Base-by-base conservation (phyloP, 768 basidiomycete genomes). In the Mycena leptocephala region DNA sequence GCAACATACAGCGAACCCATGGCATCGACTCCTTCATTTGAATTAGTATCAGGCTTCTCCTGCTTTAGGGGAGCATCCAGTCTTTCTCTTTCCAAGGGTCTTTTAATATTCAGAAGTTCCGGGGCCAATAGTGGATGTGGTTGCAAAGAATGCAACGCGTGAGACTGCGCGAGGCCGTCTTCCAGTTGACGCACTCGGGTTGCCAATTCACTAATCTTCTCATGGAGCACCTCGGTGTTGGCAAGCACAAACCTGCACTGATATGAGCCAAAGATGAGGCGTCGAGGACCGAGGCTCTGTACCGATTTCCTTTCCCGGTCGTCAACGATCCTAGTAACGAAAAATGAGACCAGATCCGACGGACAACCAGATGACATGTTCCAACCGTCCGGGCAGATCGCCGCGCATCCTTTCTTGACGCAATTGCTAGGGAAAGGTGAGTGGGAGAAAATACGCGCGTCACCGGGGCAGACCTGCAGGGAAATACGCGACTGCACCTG, bases 221-320 rank as follows among this genome's bases (percentile, higher is more conserved):
- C 93, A 76, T 94, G 93, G 13, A 93, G 88, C 11, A 85, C 89
- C 82, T 94, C 93, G 39, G 93, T 93, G 78, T 93, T 93, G 24
- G 93, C 93, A 14, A 94, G 88, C 37, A 94, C 93, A 76, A 94
- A 94, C 80, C 93, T 93, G 71, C 35, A 18, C 43, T 5, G 39
- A 35, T 48, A 43, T 61, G 58, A 68, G 75, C 6, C 10, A 39
- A 33, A 48, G 5, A 33, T 32, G 30, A 22, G 32, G n/a, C 5
- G 18, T 22, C 30, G 18, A 10, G 26, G 46, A 48, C 39, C 5
- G 43, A 48, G 43, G 10, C 30, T 48, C 46, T n/a, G 14, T 79
- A 93, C 93, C 93, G 86, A 81, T 94, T 95, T 16, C 93, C 93
- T 82, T 93, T 94, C 74, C 93, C 93, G 18, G 93, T 94, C 14